Evolutionary conservation across 2,329 filamentous ascomycete species (phyloP).

Genomic region (Fusarium dimerum): DNA sequence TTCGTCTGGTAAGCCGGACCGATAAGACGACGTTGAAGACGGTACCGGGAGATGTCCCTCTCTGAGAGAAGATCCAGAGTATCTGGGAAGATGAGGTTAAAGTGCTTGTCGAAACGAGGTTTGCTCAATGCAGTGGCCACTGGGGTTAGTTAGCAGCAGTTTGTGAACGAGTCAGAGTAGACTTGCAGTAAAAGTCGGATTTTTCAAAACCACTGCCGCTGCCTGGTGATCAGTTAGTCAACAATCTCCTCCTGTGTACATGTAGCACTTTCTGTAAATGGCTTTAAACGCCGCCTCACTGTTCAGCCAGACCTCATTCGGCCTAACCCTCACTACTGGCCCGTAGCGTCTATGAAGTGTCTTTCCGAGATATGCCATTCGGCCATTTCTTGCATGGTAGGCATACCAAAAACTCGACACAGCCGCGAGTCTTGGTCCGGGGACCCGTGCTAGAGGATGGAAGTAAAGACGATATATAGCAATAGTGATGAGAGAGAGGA

Average conservation of each 20-base stretch:
- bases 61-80: slow-evolving; percentile 55
- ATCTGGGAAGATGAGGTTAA: slow-evolving; percentile 40
- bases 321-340: slow-evolving; percentile 52
- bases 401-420: slow-evolving; percentile 52
- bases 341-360: slow-evolving; percentile 50
- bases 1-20: slow-evolving; percentile 48
- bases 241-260: neutral
- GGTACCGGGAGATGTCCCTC: slow-evolving; percentile 46
- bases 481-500: slow-evolving; percentile 18
- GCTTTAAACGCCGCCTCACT: slow-evolving; percentile 47
- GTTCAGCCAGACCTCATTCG: slow-evolving; percentile 55
- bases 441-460: slow-evolving; percentile 46
- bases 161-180: neutral
- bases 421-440: slow-evolving; percentile 49
- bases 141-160: slow-evolving; percentile 16
- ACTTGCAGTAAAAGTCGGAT: slow-evolving; percentile 53
- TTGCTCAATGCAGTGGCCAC: slow-evolving; percentile 48
- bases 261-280: slow-evolving; percentile 45
- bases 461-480: slow-evolving; percentile 42
- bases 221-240: slow-evolving; percentile 32
- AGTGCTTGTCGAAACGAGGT: slow-evolving; percentile 42
- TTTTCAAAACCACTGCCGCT: slow-evolving; percentile 50
- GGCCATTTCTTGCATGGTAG: slow-evolving; percentile 45
- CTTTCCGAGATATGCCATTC: slow-evolving; percentile 42
- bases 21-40: slow-evolving; percentile 50